Evolutionary conservation across 2,329 filamentous ascomycete species (phyloP), one percentile per base, ranked within the genome.

Genomic region (Monilinia fructigena): DNA sequence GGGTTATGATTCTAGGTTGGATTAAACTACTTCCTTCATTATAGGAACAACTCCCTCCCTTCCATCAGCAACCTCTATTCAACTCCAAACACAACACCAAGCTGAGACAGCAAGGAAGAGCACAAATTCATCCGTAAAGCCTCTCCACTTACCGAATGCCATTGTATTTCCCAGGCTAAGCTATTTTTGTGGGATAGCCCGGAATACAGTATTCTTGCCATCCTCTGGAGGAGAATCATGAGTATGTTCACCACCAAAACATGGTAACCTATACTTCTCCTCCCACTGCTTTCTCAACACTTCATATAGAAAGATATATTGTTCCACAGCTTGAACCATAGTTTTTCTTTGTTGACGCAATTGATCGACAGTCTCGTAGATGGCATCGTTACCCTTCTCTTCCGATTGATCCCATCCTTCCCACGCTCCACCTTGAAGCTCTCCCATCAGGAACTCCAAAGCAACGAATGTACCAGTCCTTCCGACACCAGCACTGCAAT

Each of bases 401-500:
- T 77, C 72, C 45, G 70, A 71, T 50, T 73, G 70, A 45, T 75
- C 74, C 66, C 75, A 72, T 55, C 67, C 67, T 55, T 74, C 71
- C 73, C 74, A 75, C 35, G 87, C 83, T 60, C 93, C 94, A 7
- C 87, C 84, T 35, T 91, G 87, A 12, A 98, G 83, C 77, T 97
- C 92, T 47, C 88, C 85, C 70, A 96, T 83, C 35, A 99, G 85
- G 77, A 96, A 92, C 78, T 98, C 95, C n/a, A 99, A 84, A 1
- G 92, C 90, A 74, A 99, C 97, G 76, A 98, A 99, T 0, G 95
- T 98, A 45, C 95, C 95, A 10, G 91, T 96, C 65, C 95, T 87
- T 16, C 95, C 95, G 18, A 99, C 94, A 50, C 95, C 95, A 10
- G 95, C 95, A 75, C 92, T 96, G 80, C 91, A 93, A 78, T 93